Base-by-base conservation (phyloP, 176 grass and related monocot genomes). In the Phragmites australis region DNA sequence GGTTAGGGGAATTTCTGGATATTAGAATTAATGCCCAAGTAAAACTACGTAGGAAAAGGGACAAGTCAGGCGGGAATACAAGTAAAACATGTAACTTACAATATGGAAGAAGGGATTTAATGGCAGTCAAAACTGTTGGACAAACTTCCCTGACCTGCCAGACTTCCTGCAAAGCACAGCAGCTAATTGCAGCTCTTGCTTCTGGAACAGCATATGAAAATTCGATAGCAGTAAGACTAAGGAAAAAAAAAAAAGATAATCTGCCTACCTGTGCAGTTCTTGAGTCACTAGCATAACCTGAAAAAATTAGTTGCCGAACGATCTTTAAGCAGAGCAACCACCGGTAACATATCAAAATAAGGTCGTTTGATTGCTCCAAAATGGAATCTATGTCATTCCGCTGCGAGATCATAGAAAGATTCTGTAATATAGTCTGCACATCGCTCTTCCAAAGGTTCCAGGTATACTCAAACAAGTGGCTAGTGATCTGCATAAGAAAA, bases 381-480 rank as follows among this genome's bases (percentile, higher is more conserved):
- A 89, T 78, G 67, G 89, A 89, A 86, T 94, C 83, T 34, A 91
- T 53, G 19, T 90, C 88, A 49, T 75, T 88, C 72, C 78, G 64
- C 79, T 91, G 92, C 2, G 85, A 93, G 45, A 98, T 80, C 82
- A 93, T 82, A 78, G 92, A 94, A 79, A 98, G 89, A 81, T 85
- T 95, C 50, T 98, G 96, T 60, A 98, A 87, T 87, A 95, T 93
- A 78, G 83, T 88, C 79, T 93, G 92, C 60, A 94, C 83, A 52
- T 98, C 92, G 1, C 84, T 92, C 84, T 95, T 98, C 96, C 96
- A 98, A 45, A 94, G 89, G 80, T 93, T 98, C 96, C 96, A 94
- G 18, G 92, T 95, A 81, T 91, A 95, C 66, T 98, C 96, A 85
- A 93, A 98, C 77, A 98, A 89, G 56, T 90, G 93, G 63, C 81